phyloP scores from a whole-genome alignment of 495 filamentous ascomycete species.

The Pyrenopolyporus hunteri region DNA sequence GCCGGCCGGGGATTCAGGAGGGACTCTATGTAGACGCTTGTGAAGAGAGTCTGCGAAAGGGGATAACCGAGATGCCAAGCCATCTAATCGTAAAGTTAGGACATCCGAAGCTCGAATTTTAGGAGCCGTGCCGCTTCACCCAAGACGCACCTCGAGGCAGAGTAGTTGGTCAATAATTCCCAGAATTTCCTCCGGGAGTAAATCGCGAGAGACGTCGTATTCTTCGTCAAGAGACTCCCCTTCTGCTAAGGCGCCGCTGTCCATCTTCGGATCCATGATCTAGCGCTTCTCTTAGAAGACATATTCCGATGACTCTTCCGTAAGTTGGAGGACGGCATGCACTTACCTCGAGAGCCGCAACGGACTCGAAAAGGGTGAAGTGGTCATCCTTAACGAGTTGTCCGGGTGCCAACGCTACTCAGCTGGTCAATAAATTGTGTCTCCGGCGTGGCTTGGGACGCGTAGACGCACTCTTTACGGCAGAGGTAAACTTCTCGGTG shows the following conservation, averaged over 20 bases:
- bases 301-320: background rate
- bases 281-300: slow-evolving; percentile 43
- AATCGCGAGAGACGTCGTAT: slow-evolving; percentile 74
- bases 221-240: slow-evolving; percentile 83
- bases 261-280: slow-evolving; percentile 99
- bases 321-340: background rate
- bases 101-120: slow-evolving; percentile 8
- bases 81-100: slow-evolving; percentile 64
- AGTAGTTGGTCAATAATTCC: slow-evolving; percentile 95
- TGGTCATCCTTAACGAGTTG: slow-evolving; percentile 91
- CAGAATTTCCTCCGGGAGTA: slow-evolving; percentile 79
- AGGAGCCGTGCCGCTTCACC: slow-evolving; percentile 11
- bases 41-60: slow-evolving; percentile 92
- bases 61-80: slow-evolving; percentile 96
- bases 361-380: slow-evolving; percentile 92
- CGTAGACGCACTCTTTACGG: slow-evolving; percentile 64
- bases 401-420: slow-evolving; percentile 72
- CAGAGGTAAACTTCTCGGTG: slow-evolving; percentile 73
- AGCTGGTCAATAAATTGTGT: slow-evolving; percentile 14
- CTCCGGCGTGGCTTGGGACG: background rate
- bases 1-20: slow-evolving; percentile 74
- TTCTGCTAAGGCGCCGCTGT: slow-evolving; percentile 79
- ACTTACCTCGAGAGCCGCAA: slow-evolving; percentile 90
- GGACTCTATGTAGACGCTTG: slow-evolving; percentile 89
- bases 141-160: slow-evolving; percentile 75